phyloP scores from a whole-genome alignment of 2,329 filamentous ascomycete species.

The Cladophialophora psammophila region DNA sequence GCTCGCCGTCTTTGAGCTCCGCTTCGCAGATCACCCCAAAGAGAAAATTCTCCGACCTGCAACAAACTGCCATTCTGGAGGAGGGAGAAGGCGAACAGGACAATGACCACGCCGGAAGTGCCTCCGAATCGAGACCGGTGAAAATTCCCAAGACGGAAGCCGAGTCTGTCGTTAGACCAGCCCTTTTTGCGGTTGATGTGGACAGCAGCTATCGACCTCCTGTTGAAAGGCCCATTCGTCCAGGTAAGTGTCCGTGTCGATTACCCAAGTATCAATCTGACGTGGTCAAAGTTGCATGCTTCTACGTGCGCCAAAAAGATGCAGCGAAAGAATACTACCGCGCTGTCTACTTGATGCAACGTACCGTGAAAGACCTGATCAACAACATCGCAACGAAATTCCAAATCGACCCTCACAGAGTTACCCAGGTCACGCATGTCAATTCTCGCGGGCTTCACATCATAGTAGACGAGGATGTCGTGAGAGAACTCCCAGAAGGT shows the following conservation, averaged over 20 bases:
- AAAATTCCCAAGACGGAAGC: conserved; percentile 37
- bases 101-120: conserved; percentile 13
- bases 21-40: conserved; percentile 49
- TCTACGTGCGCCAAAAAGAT: conserved; percentile 72
- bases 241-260: conserved; percentile 55
- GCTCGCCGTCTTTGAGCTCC: conserved; percentile 52
- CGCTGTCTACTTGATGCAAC: conserved; percentile 82
- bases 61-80: conserved; percentile 35
- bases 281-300: conserved; percentile 73
- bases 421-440: conserved; percentile 75
- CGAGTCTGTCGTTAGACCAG: conserved; percentile 21
- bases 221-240: conserved; percentile 72
- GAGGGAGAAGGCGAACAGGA: conserved; percentile 37
- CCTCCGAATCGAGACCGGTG: conserved; percentile 25
- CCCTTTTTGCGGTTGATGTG: conserved; percentile 68
- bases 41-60: conserved; percentile 50
- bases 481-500: conserved; percentile 82
- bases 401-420: conserved; percentile 74
- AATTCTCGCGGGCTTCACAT: conserved; percentile 79
- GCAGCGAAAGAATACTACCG: conserved; percentile 71
- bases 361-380: conserved; percentile 77
- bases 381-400: conserved; percentile 78
- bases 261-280: conserved; percentile 43
- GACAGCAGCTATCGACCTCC: conserved; percentile 85
- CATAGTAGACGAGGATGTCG: conserved; percentile 88